Base-by-base conservation (phyloP, 2,329 filamentous ascomycete genomes). In the Trichophyton verrucosum region DNA sequence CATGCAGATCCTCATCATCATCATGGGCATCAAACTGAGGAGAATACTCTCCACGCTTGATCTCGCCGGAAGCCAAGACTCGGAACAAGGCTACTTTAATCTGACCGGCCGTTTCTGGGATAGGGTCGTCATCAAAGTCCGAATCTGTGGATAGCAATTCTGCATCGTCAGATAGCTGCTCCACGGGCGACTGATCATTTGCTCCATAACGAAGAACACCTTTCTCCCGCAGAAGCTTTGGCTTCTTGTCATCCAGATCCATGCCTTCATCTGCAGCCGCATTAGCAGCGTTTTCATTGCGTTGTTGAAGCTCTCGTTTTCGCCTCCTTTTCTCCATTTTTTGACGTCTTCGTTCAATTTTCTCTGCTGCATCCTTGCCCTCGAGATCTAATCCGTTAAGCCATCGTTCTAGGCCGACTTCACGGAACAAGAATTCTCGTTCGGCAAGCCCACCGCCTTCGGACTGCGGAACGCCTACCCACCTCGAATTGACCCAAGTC, bases 81-180 rank as follows among this genome's bases (percentile, higher is more conserved):
- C 94, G 86, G 75, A 96, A 97, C 77, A 99, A 85, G 64, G 92
- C 91, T 17, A 99, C 91, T 76, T 97, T 97, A 78, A 99, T 99
- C 76, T 99, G 94, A 8, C 94, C 94, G 3, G 94, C 88, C 9
- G 94, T 90, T 78, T 97, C 94, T 11, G 92, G 91, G 62, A 84
- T 80, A 1, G 89, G 89, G 67, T 92, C 91, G 67, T 92, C 89
- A 24, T 51, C 82, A 57, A 77, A 75, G 15, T 83, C 88, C 1
- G 87, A 90, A 70, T 86, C 85, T 20, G 86, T 88, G 11, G 77
- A 77, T 63, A 82, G 80, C 61, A 79, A 77, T 59, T 80, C 77
- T 63, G 88, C 87, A 49, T 90, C 88, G 63, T 88, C 86, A 44
- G 88, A 83, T 24, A 86, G 73, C 62, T 81, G 82, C 71, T 94